These are phyloP conservation scores for Aspergillus intermedius DNA, from an alignment of 2,329 filamentous ascomycete species.

Conservation along the genomic window DNA sequence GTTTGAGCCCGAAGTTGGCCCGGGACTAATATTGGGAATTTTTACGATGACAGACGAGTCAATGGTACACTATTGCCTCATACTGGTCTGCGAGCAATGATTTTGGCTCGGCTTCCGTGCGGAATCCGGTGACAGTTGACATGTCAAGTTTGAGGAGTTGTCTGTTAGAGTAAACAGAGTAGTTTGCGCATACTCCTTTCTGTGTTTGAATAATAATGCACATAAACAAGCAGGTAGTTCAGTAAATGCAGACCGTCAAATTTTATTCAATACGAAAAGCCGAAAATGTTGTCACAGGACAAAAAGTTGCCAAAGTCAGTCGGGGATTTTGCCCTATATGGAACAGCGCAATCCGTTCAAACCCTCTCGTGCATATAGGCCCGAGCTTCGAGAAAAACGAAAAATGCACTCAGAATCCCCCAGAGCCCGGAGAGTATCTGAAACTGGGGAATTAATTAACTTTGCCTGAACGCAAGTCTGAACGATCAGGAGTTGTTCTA, in stretches of 20 bases:
- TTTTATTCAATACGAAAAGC: too few species aligned
- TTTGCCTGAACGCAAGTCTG: neutral
- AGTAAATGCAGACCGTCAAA: too few species aligned
- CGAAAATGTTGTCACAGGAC: too few species aligned
- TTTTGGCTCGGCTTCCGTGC: neutral
- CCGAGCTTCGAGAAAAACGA: constrained; percentile 8
- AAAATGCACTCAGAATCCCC: too few species aligned
- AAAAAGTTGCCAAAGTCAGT: constrained; percentile 9
- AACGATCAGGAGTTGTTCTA: neutral
- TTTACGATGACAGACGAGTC: too few species aligned
- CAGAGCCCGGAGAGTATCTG: neutral
- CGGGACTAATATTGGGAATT: neutral
- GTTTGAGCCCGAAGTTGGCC: neutral
- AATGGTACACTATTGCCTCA: too few species aligned
- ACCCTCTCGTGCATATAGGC: neutral
- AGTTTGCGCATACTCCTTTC: neutral
- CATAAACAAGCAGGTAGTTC: too few species aligned
- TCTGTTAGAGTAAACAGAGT: neutral
- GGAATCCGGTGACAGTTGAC: neutral
- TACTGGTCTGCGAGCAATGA: neutral
- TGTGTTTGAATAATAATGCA: too few species aligned
- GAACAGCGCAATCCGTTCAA: constrained; percentile 9
- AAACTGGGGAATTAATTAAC: neutral
- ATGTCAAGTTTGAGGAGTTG: neutral
- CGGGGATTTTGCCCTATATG: constrained; percentile 18